Evolutionary conservation across 1,284 basidiomycete genomes (phyloP).

Genomic region (Mrakiaceae sp.): DNA sequence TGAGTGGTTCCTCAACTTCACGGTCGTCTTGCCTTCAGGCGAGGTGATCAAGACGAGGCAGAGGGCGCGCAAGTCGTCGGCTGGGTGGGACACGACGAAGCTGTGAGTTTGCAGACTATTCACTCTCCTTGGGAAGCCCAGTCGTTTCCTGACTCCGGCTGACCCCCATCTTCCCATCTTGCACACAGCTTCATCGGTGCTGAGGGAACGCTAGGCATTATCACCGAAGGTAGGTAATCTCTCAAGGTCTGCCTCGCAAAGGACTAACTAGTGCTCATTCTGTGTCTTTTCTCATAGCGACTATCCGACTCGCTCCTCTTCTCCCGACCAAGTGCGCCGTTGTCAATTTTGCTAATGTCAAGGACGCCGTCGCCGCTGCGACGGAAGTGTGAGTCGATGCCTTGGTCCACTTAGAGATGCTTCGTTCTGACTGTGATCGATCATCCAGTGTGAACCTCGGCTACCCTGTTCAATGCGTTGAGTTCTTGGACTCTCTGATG

Average conservation of each 20-base stretch:
- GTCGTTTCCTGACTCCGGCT: conserved; percentile 40
- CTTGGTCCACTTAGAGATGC: background rate
- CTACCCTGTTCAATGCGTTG: conserved; percentile 32
- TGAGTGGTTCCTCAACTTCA: conserved; percentile 74
- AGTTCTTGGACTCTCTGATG: conserved; percentile 55
- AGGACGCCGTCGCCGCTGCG: conserved; percentile 53
- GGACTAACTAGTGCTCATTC: background rate
- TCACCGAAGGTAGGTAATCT: conserved; percentile 59
- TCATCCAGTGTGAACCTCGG: conserved; percentile 45
- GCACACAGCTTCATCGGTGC: conserved; percentile 90
- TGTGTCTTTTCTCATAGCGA: conserved; percentile 39
- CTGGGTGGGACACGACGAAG: conserved; percentile 18
- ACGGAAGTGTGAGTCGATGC: conserved; percentile 33
- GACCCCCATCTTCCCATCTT: conserved; percentile 55
- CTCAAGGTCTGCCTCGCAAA: background rate
- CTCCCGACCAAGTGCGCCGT: conserved; percentile 53
- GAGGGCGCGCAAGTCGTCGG: conserved; percentile 44
- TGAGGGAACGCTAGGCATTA: conserved; percentile 85
- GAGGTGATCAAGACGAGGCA: conserved; percentile 90
- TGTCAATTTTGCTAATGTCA: conserved; percentile 40
- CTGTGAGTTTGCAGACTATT: conserved; percentile 16
- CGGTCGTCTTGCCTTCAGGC: conserved; percentile 77
- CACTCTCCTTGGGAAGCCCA: too few species aligned
- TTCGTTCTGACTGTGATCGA: background rate
- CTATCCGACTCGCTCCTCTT: conserved; percentile 64